Evolutionary conservation across 805 yeast species (phyloP), one percentile per base, ranked within the genome.

Genomic region (Starmerella kuoi): DNA sequence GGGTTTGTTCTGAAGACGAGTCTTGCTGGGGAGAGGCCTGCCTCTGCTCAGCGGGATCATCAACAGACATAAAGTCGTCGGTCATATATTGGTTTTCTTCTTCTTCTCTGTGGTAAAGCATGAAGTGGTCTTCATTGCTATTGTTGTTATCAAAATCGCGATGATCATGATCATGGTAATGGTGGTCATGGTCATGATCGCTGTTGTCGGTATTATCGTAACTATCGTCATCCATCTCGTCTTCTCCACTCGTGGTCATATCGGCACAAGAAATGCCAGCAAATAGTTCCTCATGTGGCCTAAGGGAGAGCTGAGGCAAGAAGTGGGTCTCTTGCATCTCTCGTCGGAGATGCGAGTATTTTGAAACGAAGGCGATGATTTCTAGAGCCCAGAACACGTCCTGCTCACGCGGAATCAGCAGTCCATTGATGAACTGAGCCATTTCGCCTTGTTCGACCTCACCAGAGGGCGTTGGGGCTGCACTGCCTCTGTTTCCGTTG

Each of bases 331-430:
- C 73, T 51, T 86, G 93, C 45, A 88, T 65, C 37, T 69, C 69
- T 30, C 76, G 78, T 54, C 87, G 81, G 59, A 87, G 65, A 47
- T 75, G 72, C 0, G 95, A 78, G 55, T 91, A 88, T 61, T 88
- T 88, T 4, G 96, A 86, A 32, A 87, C 83, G 60, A 86, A 88
- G 12, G 97, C 97, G 38, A 91, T 61, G 18, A 91, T 68, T 60
- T 88, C 97, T 41, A 88, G 66, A 3, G 94, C 80, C 95, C 95
- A 86, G 28, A 85, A 77, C 15, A 88, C 83, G 57, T 88, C 98
- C 58, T 88, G 96, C 49, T 83, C 94, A 43, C 84, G 73, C 1
- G 96, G 96, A 5, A 86, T 72, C n/a, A 87, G 69, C 19, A 77
- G 75, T 1, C 94, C 94, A 32, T 79, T 62, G 36, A 66, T 60